A percentile compares a stretch with the other conserved stretches of the same genome.
Evolutionary conservation across 371 early-diverging fungal genomes (phyloP).

Genomic region (Sanchytrium tribonematis): DNA sequence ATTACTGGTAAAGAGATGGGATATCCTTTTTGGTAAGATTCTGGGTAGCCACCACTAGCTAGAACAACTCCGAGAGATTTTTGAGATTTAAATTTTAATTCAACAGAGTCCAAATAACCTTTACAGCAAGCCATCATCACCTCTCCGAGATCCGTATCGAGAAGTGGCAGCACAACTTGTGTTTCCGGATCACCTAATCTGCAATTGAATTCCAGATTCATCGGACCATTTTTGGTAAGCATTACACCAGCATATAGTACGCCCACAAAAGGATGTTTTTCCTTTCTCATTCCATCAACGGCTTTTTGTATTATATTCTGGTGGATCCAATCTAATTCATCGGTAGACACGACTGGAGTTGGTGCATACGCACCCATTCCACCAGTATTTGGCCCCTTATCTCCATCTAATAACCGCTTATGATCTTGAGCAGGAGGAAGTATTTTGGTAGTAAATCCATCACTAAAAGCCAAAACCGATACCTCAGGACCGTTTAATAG

Average conservation of each 20-base stretch:
- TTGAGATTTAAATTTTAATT: slow-evolving; percentile 32
- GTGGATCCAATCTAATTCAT: slow-evolving; percentile 37
- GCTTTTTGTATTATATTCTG: slow-evolving; percentile 56
- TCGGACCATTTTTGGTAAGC: slow-evolving; percentile 59
- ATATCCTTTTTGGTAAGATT: slow-evolving; percentile 46
- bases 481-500: slow-evolving; percentile 68
- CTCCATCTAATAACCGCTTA: slow-evolving; percentile 73
- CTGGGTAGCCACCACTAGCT: slow-evolving; percentile 78
- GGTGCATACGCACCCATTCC: slow-evolving; percentile 96
- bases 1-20: slow-evolving; percentile 23
- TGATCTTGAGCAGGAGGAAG: slow-evolving; percentile 87
- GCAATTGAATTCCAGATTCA: slow-evolving; percentile 83
- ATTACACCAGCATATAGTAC: slow-evolving; percentile 84
- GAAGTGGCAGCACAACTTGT: slow-evolving; percentile 65
- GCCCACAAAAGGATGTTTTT: slow-evolving; percentile 81
- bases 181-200: slow-evolving; percentile 95
- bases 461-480: slow-evolving; percentile 66
- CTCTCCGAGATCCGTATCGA: slow-evolving; percentile 58
- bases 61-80: slow-evolving; percentile 67
- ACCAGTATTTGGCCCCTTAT: slow-evolving; percentile 84
- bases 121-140: slow-evolving; percentile 60
- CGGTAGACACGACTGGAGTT: slow-evolving; percentile 52
- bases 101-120: slow-evolving; percentile 63
- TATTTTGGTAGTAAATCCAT: slow-evolving; percentile 67
- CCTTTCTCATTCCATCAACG: slow-evolving; percentile 76